Evolutionary conservation across 2,329 filamentous ascomycete genomes (phyloP).

Genomic region (Orbilia oligospora): DNA sequence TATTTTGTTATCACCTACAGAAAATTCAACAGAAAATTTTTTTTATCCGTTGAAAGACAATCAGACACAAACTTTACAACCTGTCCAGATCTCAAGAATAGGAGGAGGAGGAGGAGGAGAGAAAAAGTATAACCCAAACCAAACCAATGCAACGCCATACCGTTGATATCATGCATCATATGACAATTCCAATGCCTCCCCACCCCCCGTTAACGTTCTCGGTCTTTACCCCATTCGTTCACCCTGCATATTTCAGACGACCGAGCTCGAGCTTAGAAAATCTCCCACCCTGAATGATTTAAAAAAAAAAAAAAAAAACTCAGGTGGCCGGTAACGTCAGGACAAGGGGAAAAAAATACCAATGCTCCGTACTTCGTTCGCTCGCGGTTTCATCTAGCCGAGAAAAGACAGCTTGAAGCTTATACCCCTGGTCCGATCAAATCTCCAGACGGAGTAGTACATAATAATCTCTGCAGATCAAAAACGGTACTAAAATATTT

Average conservation of each 20-base stretch:
- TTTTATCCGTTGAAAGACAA: not conserved
- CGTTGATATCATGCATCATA: constrained; percentile 60
- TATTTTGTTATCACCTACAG: constrained; percentile 7
- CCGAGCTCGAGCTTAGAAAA: constrained; percentile 16
- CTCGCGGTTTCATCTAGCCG: constrained; percentile 33
- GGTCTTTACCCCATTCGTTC: constrained; percentile 21
- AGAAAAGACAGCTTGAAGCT: constrained; percentile 7
- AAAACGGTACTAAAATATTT: constrained; percentile 5
- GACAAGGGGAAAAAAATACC: not conserved
- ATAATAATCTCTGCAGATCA: not conserved
- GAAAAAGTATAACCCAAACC: constrained; percentile 4
- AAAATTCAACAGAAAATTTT: constrained; percentile 27
- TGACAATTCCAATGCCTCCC: no score
- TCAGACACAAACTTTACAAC: not conserved
- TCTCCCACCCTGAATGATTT: not conserved
- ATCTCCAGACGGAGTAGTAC: not conserved
- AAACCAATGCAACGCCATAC: constrained; percentile 17
- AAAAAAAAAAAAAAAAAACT: constrained; percentile 22
- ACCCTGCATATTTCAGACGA: constrained; percentile 20
- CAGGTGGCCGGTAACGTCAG: constrained; percentile 39
- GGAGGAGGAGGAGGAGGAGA: no score
- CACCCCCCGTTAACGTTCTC: not conserved
- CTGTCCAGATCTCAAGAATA: no score
- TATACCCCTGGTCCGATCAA: not conserved
- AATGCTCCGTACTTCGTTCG: not conserved